Base-by-base conservation (phyloP, 768 basidiomycete species). In the Tricholoma matsutake region DNA sequence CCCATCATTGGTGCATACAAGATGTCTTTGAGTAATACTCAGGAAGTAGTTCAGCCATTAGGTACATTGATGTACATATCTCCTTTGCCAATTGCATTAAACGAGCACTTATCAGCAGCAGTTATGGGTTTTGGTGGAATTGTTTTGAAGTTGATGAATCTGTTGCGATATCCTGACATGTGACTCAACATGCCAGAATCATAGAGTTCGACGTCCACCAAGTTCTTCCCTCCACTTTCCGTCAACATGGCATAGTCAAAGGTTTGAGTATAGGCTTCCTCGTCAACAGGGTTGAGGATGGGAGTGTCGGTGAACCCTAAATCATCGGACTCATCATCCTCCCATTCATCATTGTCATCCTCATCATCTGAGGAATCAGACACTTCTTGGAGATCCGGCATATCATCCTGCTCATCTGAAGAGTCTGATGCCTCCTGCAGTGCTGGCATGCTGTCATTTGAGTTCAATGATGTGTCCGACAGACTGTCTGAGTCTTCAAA, bases 41-140 rank as follows among this genome's bases (percentile, higher is more conserved):
- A 6, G 16, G 41, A 43, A 18, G 41, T 43, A 18, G 41, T 43
- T n/a, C n/a, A 6, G 9, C 41, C 41, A 43, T 43, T 39, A 14
- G 37, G 37, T 3, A 39, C 37, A 39, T 66, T 59, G 31, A 72
- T 53, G 34, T 61, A 63, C 58, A 72, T 63, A 54, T 66, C 65
- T 8, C 69, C 69, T 32, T 62, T 62, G 29, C 71, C 67, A 7
- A 55, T 59, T 8, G 67, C 69, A 25, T 62, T 57, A 54, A 71
- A 69, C 11, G 51, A 54, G 4, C 64, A 57, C 54, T 68, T 71
- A 35, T 71, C 66, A 22, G 72, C 69, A 6, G 68, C 67, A 8
- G 63, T 64, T 39, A 72, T 43, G n/a, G n/a, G n/a, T n/a, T n/a
- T n/a, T n/a, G n/a, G n/a, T n/a, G n/a, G n/a, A n/a, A n/a, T n/a